Base-by-base conservation (phyloP, 192 early-diverging fungal species). In the Coemansia furcata region DNA sequence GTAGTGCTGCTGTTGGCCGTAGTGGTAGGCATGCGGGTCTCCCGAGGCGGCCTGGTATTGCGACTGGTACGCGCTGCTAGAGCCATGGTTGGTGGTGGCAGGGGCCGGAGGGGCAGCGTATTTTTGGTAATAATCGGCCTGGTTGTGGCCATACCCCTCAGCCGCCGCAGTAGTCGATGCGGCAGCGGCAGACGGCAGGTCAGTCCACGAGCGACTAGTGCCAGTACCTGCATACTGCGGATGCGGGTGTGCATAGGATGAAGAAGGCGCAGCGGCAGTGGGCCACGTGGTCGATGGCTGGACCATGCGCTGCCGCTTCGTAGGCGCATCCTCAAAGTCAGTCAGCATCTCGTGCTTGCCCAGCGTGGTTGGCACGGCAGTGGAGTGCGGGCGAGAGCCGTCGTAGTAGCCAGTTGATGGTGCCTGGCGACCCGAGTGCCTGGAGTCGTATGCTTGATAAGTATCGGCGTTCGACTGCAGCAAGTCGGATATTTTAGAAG, bases 241-340 rank as follows among this genome's bases (percentile, higher is more conserved):
- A 26, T 65, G 64, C 50, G 55, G 63, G 57, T 74, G 36, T 32
- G 50, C 30, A 32, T 55, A 61, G n/a, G 63, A 49, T 6, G 52
- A 38, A 32, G 33, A 26, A 26, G 23, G 23, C 23, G 23, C 39
- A 10, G 63, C 30, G 1, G 65, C 21, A n/a, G 44, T 36, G 21
- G 71, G 37, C 79, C 71, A 73, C 33, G 62, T 61, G n/a, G 61
- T 55, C 4, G 74, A 64, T n/a, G 65, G 60, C 47, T 66, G 74
- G 40, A 67, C 60, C 61, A 74, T 38, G 38, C 79, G 67, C 62
- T 82, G 79, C 12, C 79, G 67, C 67, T 82, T 82, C 32, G 44
- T 67, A 19, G 52, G 55, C 37, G 65, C 39, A 8, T 73, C 65
- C 11, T 71, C 61, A 62, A 68, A 73, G n/a, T 64, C 72, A 7